These are phyloP conservation scores for Pecoramyces ruminantium DNA, from an alignment of 192 early-diverging fungal genomes.

Conservation along the genomic window DNA sequence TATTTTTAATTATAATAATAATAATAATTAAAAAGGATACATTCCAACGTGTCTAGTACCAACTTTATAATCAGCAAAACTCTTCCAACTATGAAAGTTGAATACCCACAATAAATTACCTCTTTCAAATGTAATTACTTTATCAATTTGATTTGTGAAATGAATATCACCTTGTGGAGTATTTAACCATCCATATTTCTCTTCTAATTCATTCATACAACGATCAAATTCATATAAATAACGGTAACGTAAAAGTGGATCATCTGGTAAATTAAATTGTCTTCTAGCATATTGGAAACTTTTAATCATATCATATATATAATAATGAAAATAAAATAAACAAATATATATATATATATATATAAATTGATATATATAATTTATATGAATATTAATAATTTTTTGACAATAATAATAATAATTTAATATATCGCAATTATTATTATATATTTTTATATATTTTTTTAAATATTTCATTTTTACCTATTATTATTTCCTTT, in stretches of 20 bases:
- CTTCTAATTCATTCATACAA: constrained; percentile 66
- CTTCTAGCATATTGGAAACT: constrained; percentile 87
- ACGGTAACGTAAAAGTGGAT: constrained; percentile 72
- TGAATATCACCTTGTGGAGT: constrained; percentile 64
- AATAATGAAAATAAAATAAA: too few species aligned
- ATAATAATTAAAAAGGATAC: constrained; percentile 12
- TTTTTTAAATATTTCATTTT: too few species aligned
- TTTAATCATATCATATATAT: constrained; percentile 11
- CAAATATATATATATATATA: too few species aligned
- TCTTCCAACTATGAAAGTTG: constrained; percentile 79
- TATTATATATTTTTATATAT: too few species aligned
- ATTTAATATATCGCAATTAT: too few species aligned
- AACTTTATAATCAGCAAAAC: constrained; percentile 74
- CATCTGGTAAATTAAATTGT: constrained; percentile 85
- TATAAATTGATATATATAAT: too few species aligned
- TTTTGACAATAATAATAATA: too few species aligned
- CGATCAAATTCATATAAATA: constrained; percentile 80
- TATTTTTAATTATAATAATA: too few species aligned
- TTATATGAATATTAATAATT: too few species aligned
- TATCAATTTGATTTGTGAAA: constrained; percentile 80
- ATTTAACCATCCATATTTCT: constrained; percentile 45
- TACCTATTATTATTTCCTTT: constrained; percentile 46
- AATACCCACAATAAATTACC: constrained; percentile 78
- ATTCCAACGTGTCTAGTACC: constrained; percentile 36
- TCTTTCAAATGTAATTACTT: constrained; percentile 83